A percentile compares a stretch with the other conserved stretches of the same genome.
Evolutionary conservation across 768 basidiomycete genomes (phyloP).

Genomic region (Xerocomellus chrysenteron): DNA sequence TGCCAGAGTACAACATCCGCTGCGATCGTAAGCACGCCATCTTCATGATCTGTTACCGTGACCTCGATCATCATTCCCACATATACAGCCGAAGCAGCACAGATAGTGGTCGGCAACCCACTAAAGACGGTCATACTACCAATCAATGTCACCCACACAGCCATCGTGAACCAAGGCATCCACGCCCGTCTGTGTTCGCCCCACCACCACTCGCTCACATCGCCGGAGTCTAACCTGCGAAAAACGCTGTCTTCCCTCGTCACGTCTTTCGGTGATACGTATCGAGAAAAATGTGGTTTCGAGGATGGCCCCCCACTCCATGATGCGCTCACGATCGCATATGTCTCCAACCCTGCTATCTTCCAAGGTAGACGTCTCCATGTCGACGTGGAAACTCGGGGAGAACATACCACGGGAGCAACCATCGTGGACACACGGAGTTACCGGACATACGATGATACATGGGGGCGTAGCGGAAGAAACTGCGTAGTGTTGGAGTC

Average conservation of each 20-base stretch:
- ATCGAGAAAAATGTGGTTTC: constrained; percentile 78
- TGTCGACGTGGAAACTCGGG: constrained; percentile 80
- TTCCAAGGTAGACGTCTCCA: constrained; percentile 62
- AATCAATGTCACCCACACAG: constrained; percentile 85
- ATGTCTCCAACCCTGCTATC: constrained; percentile 64
- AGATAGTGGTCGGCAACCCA: constrained; percentile 74
- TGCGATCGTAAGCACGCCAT: constrained; percentile 68
- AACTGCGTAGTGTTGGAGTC: constrained; percentile 73
- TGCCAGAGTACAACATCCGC: constrained; percentile 74
- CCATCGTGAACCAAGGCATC: constrained; percentile 62
- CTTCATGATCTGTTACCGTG: neutral
- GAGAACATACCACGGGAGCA: constrained; percentile 66
- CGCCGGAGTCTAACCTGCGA: constrained; percentile 50
- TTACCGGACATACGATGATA: constrained; percentile 55
- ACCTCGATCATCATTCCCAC: neutral
- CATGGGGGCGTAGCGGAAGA: constrained; percentile 72
- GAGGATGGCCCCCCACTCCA: constrained; percentile 84
- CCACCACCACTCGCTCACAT: constrained; percentile 9
- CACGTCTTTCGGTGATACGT: constrained; percentile 68
- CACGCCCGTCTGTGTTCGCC: constrained; percentile 55
- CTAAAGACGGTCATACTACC: constrained; percentile 76
- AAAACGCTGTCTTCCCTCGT: constrained; percentile 75
- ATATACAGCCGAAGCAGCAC: constrained; percentile 68
- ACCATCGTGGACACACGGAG: constrained; percentile 80
- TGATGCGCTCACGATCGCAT: constrained; percentile 81